Evolutionary conservation across 768 basidiomycete species (phyloP).

Genomic region (Leccinellum luteum): DNA sequence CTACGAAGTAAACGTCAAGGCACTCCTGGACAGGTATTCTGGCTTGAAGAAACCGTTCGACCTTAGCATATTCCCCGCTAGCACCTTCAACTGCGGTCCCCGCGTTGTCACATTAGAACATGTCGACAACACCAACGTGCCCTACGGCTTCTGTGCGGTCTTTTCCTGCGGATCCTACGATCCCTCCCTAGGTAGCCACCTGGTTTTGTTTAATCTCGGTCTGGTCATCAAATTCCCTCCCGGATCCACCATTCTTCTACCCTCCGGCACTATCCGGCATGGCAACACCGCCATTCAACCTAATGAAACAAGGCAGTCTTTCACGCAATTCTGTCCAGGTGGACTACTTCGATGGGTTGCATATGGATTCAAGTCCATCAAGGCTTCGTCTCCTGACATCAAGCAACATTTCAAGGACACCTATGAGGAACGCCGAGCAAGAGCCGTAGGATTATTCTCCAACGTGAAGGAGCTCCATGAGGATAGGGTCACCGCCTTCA

Average conservation of each 20-base stretch:
- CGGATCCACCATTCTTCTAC: not conserved
- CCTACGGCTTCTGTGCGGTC: conserved; percentile 34
- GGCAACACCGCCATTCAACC: not conserved
- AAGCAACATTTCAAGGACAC: too few relatives aligned
- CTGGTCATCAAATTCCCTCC: not conserved
- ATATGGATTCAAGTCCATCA: not conserved
- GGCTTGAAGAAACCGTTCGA: conserved; percentile 3
- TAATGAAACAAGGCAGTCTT: not conserved
- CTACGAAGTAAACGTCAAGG: not conserved
- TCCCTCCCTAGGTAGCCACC: not conserved
- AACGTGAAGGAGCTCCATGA: too few relatives aligned
- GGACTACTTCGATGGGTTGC: not conserved
- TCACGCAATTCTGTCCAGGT: conserved; percentile 6
- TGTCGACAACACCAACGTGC: conserved; percentile 30
- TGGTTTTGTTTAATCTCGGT: not conserved
- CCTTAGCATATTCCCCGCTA: conserved; percentile 23
- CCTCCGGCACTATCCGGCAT: not conserved
- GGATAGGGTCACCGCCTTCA: too few relatives aligned
- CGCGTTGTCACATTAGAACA: conserved; percentile 17
- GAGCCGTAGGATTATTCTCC: too few relatives aligned
- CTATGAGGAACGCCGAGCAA: too few relatives aligned
- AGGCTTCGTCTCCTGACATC: too few relatives aligned
- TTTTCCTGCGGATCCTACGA: conserved; percentile 22
- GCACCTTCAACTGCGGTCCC: conserved; percentile 33
- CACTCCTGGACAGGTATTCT: not conserved